phyloP scores from a whole-genome alignment of 495 filamentous ascomycete genomes.

The Aspergillus asperescens region DNA sequence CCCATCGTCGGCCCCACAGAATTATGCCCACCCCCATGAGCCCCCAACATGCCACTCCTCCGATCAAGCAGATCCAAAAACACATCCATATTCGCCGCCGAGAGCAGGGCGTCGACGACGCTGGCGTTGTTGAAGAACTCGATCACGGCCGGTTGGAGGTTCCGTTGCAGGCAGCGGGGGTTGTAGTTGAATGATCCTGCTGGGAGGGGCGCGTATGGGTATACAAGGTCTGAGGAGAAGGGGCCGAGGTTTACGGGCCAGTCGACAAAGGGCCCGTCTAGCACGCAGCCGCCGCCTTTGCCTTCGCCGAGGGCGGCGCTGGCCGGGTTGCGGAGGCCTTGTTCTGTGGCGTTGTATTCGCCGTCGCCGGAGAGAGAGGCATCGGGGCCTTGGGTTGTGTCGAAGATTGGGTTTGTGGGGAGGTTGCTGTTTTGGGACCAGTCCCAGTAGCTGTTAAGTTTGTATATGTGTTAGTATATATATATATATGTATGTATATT shows the following conservation, averaged over 20 bases:
- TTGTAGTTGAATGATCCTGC: slow-evolving; percentile 42
- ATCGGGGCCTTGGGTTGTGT: slow-evolving; percentile 42
- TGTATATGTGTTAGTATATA: background rate
- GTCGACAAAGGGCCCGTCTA: slow-evolving; percentile 53
- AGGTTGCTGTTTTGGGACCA: slow-evolving; percentile 52
- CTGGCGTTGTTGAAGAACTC: slow-evolving; percentile 20
- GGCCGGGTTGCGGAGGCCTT: background rate
- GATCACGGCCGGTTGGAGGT: slow-evolving; percentile 7
- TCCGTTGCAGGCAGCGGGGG: slow-evolving; percentile 59
- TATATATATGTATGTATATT: background rate
- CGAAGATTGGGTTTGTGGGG: slow-evolving; percentile 57
- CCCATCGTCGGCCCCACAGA: slow-evolving; percentile 23
- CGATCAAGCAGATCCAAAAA: slow-evolving; percentile 27
- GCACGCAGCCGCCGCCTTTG: slow-evolving; percentile 61
- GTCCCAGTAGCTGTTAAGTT: slow-evolving; percentile 55
- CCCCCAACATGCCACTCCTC: slow-evolving; percentile 17
- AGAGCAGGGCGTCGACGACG: slow-evolving; percentile 15
- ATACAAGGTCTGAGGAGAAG: slow-evolving; percentile 29
- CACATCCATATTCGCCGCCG: slow-evolving; percentile 12
- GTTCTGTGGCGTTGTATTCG: slow-evolving; percentile 29
- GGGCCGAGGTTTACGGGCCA: slow-evolving; percentile 46
- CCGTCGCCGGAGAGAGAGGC: slow-evolving; percentile 62
- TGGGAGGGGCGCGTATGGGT: slow-evolving; percentile 14
- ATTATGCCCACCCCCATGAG: slow-evolving; percentile 28
- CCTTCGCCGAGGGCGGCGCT: slow-evolving; percentile 42